Evolutionary conservation across 176 grass and related monocot genomes (phyloP).

Genomic region (Tillandsia fasciculata): DNA sequence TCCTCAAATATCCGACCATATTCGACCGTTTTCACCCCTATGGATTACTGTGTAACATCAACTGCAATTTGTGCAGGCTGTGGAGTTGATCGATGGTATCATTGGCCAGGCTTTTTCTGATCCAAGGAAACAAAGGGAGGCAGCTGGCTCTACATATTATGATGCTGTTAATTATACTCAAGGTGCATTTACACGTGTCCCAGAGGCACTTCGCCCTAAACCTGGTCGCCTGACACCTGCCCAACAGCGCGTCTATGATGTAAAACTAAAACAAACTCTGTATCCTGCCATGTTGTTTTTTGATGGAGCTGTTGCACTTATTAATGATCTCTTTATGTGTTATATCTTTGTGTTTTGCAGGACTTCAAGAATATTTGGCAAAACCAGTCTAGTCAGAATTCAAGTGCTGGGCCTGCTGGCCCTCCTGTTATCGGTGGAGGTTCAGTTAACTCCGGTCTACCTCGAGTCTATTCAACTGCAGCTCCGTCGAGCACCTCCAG

Average conservation of each 20-base stretch:
- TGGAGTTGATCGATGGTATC: slow-evolving; percentile 87
- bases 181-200: slow-evolving; percentile 56
- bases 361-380: slow-evolving; percentile 93
- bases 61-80: slow-evolving; percentile 31
- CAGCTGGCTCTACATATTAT: slow-evolving; percentile 69
- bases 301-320: slow-evolving; percentile 13
- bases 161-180: slow-evolving; percentile 69
- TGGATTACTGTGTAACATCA: background rate
- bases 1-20: no score
- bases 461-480: slow-evolving; percentile 64
- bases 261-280: slow-evolving; percentile 22
- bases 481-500: slow-evolving; percentile 22
- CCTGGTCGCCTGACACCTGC: slow-evolving; percentile 51
- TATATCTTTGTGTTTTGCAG: slow-evolving; percentile 33
- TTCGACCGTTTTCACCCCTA: no score
- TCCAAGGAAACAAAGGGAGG: slow-evolving; percentile 69
- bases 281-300: slow-evolving; percentile 1
- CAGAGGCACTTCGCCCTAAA: slow-evolving; percentile 71
- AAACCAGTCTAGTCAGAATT: slow-evolving; percentile 61
- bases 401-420: slow-evolving; percentile 35
- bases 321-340: slow-evolving; percentile 10
- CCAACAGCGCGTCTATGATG: slow-evolving; percentile 80
- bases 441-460: slow-evolving; percentile 29
- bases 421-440: slow-evolving; percentile 23
- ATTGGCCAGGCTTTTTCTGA: slow-evolving; percentile 62